Evolutionary conservation across 176 grass and related monocot genomes (phyloP), one percentile per base, ranked within the genome.

Genomic region (Paspalum vaginatum): DNA sequence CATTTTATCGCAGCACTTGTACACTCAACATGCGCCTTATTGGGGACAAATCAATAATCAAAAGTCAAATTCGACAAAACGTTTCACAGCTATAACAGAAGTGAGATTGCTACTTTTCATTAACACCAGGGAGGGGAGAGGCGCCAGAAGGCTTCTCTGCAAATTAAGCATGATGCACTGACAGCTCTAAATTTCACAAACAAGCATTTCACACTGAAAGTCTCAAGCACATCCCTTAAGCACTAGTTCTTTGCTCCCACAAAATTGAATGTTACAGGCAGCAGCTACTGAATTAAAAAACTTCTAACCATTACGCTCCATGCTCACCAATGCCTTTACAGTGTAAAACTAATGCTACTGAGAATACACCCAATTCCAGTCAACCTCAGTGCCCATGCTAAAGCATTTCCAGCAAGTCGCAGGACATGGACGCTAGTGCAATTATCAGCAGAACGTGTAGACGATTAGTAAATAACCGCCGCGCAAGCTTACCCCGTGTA

Each of bases 401-500:
- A 44, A 8, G 17, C 1, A 25, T 53, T 77, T 70, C 63, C 27
- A 27, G 61, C 18, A 68, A 69, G 6, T 61, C 15, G 46, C 9
- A 38, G 62, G 15, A 17, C 65, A 79, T 6, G 58, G n/a, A 17
- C 40, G 8, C 18, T 48, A 13, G 32, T 0, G 6, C 17, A 68
- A 59, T 76, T 59, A 48, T 24, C 22, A 48, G 18, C 5, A 17
- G 11, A 47, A 58, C 22, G 5, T 14, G 14, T 51, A 46, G 25
- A 12, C 9, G 4, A 24, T 55, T 37, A n/a, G 0, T 12, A 60
- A 18, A 40, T 22, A 38, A 24, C 0, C 11, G 7, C 11, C 2
- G 63, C 18, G 1, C 40, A 13, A 3, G 53, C 84, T 73, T 88
- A 95, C 96, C 92, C 92, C 14, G 96, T 89, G 86, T 95, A 99